Percentiles rank a stretch among this genome's conserved stretches.
Conservation (phyloP, 2,329 filamentous ascomycete species). For the Pseudocercospora fuligena region DNA sequence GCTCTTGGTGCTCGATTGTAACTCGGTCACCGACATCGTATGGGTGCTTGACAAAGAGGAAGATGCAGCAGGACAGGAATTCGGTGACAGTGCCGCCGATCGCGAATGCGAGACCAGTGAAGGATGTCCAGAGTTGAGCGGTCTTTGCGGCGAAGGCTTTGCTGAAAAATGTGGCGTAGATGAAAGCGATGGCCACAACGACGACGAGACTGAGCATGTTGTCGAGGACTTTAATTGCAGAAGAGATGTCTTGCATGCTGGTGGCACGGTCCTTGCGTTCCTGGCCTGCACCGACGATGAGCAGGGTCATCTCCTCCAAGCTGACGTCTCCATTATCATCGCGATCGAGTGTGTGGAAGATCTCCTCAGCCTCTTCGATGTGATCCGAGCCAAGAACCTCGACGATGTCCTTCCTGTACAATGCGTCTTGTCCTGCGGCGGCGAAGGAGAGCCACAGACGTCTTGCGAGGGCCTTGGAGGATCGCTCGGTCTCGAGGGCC, state of each 20-base stretch:
- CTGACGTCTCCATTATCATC: slow-evolving; percentile 43
- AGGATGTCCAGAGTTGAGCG: slow-evolving; percentile 34
- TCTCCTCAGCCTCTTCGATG: slow-evolving; percentile 35
- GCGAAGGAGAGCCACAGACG: slow-evolving; percentile 42
- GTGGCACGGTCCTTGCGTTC: slow-evolving; percentile 37
- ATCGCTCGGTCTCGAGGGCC: slow-evolving; percentile 36
- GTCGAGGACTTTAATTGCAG: slow-evolving; percentile 42
- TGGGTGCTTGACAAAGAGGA: slow-evolving; percentile 96
- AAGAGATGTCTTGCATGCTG: slow-evolving; percentile 39
- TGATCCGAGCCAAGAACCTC: slow-evolving; percentile 34
- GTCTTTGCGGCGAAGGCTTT: slow-evolving; percentile 32
- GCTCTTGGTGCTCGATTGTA: slow-evolving; percentile 35
- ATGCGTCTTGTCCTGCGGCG: slow-evolving; percentile 30
- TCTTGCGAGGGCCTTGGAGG: slow-evolving; percentile 40
- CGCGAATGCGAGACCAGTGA: slow-evolving; percentile 72
- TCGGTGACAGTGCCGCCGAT: slow-evolving; percentile 94
- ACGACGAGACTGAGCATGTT: slow-evolving; percentile 36
- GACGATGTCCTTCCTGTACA: slow-evolving; percentile 34
- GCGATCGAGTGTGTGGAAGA: slow-evolving; percentile 38
- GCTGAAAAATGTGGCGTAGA: slow-evolving; percentile 43
- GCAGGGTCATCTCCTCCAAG: slow-evolving; percentile 40
- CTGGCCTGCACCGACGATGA: slow-evolving; percentile 33
- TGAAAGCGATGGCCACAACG: slow-evolving; percentile 39
- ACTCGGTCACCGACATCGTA: slow-evolving; percentile 65
- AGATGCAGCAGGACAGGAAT: slow-evolving; percentile 95